These are phyloP conservation scores for Ceratobasidium sp. DNA, from an alignment of 1,284 basidiomycete genomes.

Conservation along the genomic window DNA sequence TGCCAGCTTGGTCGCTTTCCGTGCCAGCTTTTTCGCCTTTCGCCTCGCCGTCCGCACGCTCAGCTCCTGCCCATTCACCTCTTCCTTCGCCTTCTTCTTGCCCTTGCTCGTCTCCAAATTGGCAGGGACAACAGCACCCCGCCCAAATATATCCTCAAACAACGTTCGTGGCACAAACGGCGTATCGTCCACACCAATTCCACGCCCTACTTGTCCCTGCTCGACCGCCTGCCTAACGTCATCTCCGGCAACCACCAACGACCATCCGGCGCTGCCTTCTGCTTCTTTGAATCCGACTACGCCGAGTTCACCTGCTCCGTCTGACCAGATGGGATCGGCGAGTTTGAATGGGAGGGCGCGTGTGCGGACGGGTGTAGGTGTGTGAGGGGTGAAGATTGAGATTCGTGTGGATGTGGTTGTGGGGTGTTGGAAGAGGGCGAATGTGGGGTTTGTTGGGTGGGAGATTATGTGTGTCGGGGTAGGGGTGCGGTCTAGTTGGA, in stretches of 20 bases:
- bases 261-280: conserved; percentile 59
- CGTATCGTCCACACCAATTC: conserved; percentile 59
- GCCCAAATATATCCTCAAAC: conserved; percentile 88
- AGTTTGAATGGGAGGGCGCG: conserved; percentile 72
- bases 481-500: conserved; percentile 58
- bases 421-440: conserved; percentile 68
- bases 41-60: conserved; percentile 53
- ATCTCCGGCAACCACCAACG: conserved; percentile 74
- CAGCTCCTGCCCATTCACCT: conserved; percentile 49
- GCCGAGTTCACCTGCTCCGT: conserved; percentile 44
- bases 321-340: conserved; percentile 62
- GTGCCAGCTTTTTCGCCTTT: conserved; percentile 51
- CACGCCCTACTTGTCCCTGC: conserved; percentile 56
- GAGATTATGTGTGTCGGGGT: conserved; percentile 63
- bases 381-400: conserved; percentile 65
- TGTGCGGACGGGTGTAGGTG: conserved; percentile 61
- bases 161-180: conserved; percentile 67
- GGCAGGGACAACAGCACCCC: conserved; percentile 65
- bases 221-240: conserved; percentile 54
- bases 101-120: neutral
- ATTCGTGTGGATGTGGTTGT: conserved; percentile 60
- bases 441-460: conserved; percentile 69
- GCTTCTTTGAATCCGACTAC: conserved; percentile 69
- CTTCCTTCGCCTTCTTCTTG: conserved; percentile 50
- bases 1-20: conserved; percentile 48